phyloP scores from a whole-genome alignment of 164 flowering plant genomes.

The Taxillus chinensis region DNA sequence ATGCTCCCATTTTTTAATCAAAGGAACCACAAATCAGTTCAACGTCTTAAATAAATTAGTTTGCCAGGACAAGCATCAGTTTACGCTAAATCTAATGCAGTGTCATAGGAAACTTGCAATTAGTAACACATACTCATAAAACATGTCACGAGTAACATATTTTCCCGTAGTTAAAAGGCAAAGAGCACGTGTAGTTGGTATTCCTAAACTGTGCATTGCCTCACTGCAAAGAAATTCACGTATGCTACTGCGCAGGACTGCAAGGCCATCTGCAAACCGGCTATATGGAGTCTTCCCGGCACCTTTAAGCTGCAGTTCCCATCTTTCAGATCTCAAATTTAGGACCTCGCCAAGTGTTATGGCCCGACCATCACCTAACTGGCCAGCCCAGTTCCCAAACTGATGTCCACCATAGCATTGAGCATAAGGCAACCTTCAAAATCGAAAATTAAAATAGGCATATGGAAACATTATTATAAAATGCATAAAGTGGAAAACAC shows the following conservation, averaged over 20 bases:
- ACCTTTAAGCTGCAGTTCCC: conserved; percentile 98
- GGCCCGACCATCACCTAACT: conserved; percentile 97
- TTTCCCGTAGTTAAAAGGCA: conserved; percentile 94
- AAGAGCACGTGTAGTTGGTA: conserved; percentile 95
- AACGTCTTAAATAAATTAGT: too few relatives aligned
- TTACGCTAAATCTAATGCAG: too few relatives aligned
- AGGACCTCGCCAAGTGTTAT: conserved; percentile 85
- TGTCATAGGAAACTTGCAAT: background rate
- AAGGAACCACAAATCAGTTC: too few relatives aligned
- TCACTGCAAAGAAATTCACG: conserved; percentile 98
- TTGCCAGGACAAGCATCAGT: too few relatives aligned
- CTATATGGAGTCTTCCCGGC: conserved; percentile 99
- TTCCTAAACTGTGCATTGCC: conserved; percentile 89
- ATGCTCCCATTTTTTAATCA: too few relatives aligned
- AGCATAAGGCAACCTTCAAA: conserved; percentile 73
- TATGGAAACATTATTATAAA: background rate
- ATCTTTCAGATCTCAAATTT: conserved; percentile 72
- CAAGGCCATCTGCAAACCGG: conserved; percentile 98
- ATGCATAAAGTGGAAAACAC: background rate
- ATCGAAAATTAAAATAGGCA: background rate
- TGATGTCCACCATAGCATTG: conserved; percentile 99
- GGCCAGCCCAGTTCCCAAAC: conserved; percentile 99
- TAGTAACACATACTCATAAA: conserved; percentile 71
- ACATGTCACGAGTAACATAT: conserved; percentile 90
- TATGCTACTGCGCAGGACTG: conserved; percentile 94